These are phyloP conservation scores for Trichoderma atrobrunneum DNA, from an alignment of 2,329 filamentous ascomycete genomes.

Conservation along the genomic window DNA sequence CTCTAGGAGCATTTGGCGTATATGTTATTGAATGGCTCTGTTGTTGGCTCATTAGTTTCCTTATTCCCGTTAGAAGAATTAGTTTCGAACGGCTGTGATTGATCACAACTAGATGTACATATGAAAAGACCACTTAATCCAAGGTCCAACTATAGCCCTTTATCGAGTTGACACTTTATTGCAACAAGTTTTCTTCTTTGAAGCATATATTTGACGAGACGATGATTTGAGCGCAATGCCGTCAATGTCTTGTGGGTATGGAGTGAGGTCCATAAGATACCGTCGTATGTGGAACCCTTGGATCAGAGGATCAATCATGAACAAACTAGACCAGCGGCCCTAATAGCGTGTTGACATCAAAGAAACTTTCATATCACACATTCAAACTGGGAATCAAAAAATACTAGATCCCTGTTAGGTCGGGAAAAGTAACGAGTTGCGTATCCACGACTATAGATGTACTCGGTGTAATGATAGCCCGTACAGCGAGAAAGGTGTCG, in stretches of 20 bases:
- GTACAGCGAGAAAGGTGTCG: background rate
- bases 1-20: background rate
- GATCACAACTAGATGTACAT: background rate
- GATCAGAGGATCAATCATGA: too few species aligned
- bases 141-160: too few species aligned
- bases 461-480: background rate
- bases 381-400: background rate
- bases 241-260: too few species aligned
- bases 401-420: background rate
- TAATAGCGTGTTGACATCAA: too few species aligned
- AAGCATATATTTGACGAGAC: background rate
- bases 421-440: background rate
- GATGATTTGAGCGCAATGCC: too few species aligned
- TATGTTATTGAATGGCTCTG: background rate
- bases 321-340: too few species aligned
- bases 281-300: too few species aligned
- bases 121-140: too few species aligned
- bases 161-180: too few species aligned
- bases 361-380: too few species aligned
- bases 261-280: too few species aligned
- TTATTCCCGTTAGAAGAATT: background rate
- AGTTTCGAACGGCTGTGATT: background rate
- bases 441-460: background rate
- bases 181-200: background rate
- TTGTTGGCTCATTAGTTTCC: background rate